Evolutionary conservation across 116 monocot species (phyloP).

Genomic region (Iris pallida): DNA sequence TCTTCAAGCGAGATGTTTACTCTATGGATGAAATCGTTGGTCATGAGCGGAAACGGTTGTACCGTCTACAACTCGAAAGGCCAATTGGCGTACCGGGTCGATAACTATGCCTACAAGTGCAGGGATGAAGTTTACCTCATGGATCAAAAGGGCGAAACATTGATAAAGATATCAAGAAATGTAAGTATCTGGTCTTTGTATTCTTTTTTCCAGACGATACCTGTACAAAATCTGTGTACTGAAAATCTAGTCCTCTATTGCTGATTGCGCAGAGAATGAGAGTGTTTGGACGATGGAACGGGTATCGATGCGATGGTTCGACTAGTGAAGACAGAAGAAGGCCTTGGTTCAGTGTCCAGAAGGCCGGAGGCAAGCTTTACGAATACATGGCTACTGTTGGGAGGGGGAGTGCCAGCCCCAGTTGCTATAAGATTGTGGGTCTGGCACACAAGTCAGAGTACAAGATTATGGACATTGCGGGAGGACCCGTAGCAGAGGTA

Average conservation of each 20-base stretch:
- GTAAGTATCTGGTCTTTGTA: slow-evolving; percentile 3
- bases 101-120: slow-evolving; percentile 28
- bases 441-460: slow-evolving; percentile 11
- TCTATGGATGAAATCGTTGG: slow-evolving; percentile 46
- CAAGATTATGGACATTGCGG: slow-evolving; percentile 17
- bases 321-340: not conserved
- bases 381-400: not conserved
- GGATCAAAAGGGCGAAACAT: slow-evolving; percentile 21
- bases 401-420: not conserved
- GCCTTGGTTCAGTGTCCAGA: slow-evolving; percentile 37
- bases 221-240: not conserved
- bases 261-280: slow-evolving; percentile 23
- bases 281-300: slow-evolving; percentile 40
- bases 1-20: slow-evolving; percentile 16
- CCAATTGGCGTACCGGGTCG: slow-evolving; percentile 22
- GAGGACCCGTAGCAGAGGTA: slow-evolving; percentile 24
- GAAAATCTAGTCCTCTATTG: not conserved
- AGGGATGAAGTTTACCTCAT: slow-evolving; percentile 23
- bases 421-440: slow-evolving; percentile 15
- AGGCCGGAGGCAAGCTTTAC: not conserved
- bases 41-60: slow-evolving; percentile 39
- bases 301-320: slow-evolving; percentile 9
- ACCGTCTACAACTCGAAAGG: slow-evolving; percentile 29
- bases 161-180: slow-evolving; percentile 22
- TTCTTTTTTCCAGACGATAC: not conserved